Conservation (phyloP, 768 basidiomycete species). For the Megacollybia marginata region DNA sequence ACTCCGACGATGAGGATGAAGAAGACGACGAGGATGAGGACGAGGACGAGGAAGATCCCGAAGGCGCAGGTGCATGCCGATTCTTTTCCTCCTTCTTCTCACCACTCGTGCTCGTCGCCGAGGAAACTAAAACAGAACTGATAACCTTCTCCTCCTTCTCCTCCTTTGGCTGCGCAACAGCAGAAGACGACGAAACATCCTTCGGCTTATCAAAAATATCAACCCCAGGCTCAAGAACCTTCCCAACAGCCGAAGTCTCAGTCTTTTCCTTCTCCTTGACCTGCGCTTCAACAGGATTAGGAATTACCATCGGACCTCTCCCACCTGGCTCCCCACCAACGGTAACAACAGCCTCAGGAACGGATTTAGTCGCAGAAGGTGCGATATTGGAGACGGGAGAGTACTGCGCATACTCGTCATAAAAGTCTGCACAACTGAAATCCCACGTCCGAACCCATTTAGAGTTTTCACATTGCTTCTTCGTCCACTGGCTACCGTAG, state of each 20-base stretch:
- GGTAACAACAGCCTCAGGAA: conserved; percentile 31
- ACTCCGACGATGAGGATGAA: background rate
- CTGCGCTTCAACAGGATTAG: conserved; percentile 4
- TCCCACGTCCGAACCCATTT: conserved; percentile 96
- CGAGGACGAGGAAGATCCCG: background rate
- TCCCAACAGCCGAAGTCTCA: conserved; percentile 32
- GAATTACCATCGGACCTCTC: conserved; percentile 43
- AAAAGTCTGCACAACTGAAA: conserved; percentile 65
- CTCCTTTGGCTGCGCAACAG: conserved; percentile 6
- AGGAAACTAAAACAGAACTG: conserved; percentile 20
- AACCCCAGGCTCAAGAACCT: conserved; percentile 63
- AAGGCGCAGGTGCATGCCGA: background rate
- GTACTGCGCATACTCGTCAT: conserved; percentile 32
- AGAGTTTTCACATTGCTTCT: conserved; percentile 60
- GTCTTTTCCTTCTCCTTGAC: conserved; percentile 12
- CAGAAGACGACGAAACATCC: conserved; percentile 33
- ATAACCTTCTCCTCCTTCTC: conserved; percentile 27
- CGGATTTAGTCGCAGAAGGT: conserved; percentile 31
- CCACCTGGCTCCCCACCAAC: conserved; percentile 48
- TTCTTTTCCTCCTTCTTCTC: background rate
- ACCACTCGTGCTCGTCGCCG: background rate
- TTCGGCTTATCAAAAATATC: conserved; percentile 59
- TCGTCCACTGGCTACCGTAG: conserved; percentile 89
- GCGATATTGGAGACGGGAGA: conserved; percentile 29
- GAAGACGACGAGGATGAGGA: no score